Percentiles rank a stretch among this genome's conserved stretches.
Evolutionary conservation across 1,284 basidiomycete species (phyloP).

Genomic region (Abortiporus biennis): DNA sequence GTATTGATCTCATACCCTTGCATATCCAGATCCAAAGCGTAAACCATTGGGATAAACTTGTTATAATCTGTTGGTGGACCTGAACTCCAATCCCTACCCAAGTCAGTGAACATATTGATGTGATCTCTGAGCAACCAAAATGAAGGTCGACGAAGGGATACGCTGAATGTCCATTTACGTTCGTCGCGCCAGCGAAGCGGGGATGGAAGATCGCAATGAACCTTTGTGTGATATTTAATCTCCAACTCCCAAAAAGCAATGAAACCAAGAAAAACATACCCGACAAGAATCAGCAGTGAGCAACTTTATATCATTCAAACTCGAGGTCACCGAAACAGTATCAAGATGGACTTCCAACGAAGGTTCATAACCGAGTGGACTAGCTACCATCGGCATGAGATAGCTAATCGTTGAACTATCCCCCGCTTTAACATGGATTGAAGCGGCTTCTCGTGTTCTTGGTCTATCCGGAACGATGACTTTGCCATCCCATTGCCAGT

Average conservation of each 20-base stretch:
- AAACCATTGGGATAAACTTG: constrained; percentile 80
- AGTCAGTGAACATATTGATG: constrained; percentile 85
- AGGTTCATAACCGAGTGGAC: constrained; percentile 69
- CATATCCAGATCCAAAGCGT: constrained; percentile 65
- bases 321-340: constrained; percentile 71
- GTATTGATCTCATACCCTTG: constrained; percentile 73
- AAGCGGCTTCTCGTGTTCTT: constrained; percentile 58
- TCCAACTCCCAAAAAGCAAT: background rate
- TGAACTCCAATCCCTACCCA: constrained; percentile 84
- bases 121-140: constrained; percentile 85
- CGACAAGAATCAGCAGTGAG: constrained; percentile 71
- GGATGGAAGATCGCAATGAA: constrained; percentile 59
- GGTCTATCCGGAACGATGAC: constrained; percentile 40
- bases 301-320: constrained; percentile 80
- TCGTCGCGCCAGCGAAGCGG: constrained; percentile 64
- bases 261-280: constrained; percentile 32
- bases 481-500: constrained; percentile 81
- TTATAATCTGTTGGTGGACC: constrained; percentile 75
- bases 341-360: constrained; percentile 80
- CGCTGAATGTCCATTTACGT: constrained; percentile 72
- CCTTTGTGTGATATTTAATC: constrained; percentile 27
- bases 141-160: constrained; percentile 65
- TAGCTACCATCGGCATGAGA: constrained; percentile 75
- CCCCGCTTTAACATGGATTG: constrained; percentile 70
- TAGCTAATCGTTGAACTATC: constrained; percentile 82